Percentiles rank a stretch among this genome's conserved stretches.
phyloP scores from a whole-genome alignment of 2,329 filamentous ascomycete genomes.

The Microdochium trichocladiopsis region DNA sequence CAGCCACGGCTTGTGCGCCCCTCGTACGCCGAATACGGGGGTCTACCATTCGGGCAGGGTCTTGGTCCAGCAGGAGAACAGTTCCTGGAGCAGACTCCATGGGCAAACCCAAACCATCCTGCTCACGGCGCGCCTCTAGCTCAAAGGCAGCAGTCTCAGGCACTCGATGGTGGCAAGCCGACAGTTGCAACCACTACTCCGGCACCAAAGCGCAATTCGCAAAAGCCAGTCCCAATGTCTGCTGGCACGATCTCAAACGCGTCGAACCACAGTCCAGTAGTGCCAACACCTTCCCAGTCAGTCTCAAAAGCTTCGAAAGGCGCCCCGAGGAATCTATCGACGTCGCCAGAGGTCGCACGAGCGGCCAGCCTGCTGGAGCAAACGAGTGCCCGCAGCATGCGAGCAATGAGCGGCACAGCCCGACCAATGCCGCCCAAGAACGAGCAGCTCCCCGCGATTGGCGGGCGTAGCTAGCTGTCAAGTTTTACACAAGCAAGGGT shows the following conservation, averaged over 20 bases:
- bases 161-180: conserved; percentile 20
- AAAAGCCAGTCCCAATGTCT: conserved; percentile 26
- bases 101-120: conserved; percentile 84
- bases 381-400: conserved; percentile 19
- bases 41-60: conserved; percentile 37
- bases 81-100: conserved; percentile 82
- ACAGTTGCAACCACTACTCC: conserved; percentile 15
- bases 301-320: conserved; percentile 15
- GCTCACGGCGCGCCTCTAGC: conserved; percentile 41
- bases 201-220: conserved; percentile 26
- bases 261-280: conserved; percentile 3
- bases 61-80: conserved; percentile 70
- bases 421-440: background rate
- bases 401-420: conserved; percentile 7
- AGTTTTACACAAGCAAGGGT: no score
- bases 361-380: conserved; percentile 23
- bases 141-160: conserved; percentile 29
- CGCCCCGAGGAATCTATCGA: conserved; percentile 20
- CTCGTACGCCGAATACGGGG: conserved; percentile 37
- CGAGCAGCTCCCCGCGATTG: background rate
- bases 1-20: conserved; percentile 31
- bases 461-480: background rate
- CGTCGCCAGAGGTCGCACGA: conserved; percentile 36
- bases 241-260: conserved; percentile 20
- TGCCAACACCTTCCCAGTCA: conserved; percentile 17